These are phyloP conservation scores for Leccinellum rugosiceps DNA, from an alignment of 768 basidiomycete genomes.

Conservation along the genomic window DNA sequence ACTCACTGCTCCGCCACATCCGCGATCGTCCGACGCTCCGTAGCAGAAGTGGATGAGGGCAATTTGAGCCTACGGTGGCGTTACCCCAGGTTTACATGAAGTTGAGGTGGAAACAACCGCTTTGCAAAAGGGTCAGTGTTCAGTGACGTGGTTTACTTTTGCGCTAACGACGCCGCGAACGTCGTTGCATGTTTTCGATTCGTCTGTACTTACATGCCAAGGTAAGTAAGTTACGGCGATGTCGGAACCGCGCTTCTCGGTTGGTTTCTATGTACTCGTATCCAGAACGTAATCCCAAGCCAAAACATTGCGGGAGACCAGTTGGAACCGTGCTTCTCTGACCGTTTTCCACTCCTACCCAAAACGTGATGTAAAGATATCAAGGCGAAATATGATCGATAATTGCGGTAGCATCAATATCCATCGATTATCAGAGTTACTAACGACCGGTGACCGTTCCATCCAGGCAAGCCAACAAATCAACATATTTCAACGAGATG, in stretches of 20 bases:
- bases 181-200: conserved; percentile 48
- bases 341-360: conserved; percentile 86
- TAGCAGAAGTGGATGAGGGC: conserved; percentile 70
- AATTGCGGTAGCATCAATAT: conserved; percentile 75
- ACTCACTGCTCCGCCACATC: conserved; percentile 89
- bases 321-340: conserved; percentile 83
- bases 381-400: conserved; percentile 61
- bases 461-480: conserved; percentile 61
- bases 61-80: conserved; percentile 67
- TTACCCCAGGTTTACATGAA: conserved; percentile 71
- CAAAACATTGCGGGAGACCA: not conserved
- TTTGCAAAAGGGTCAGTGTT: conserved; percentile 69
- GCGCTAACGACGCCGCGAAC: not conserved
- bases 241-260: not conserved
- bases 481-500: not conserved
- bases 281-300: not conserved
- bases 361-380: conserved; percentile 53
- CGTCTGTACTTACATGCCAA: conserved; percentile 72
- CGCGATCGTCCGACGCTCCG: conserved; percentile 84
- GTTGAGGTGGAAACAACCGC: conserved; percentile 95
- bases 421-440: conserved; percentile 59
- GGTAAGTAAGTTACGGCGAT: not conserved
- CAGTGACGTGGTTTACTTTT: not conserved
- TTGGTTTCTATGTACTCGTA: not conserved
- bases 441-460: conserved; percentile 87